These are phyloP conservation scores for Rhodotorula mucilaginosa DNA, from an alignment of 1,284 basidiomycete species.

Conservation along the genomic window DNA sequence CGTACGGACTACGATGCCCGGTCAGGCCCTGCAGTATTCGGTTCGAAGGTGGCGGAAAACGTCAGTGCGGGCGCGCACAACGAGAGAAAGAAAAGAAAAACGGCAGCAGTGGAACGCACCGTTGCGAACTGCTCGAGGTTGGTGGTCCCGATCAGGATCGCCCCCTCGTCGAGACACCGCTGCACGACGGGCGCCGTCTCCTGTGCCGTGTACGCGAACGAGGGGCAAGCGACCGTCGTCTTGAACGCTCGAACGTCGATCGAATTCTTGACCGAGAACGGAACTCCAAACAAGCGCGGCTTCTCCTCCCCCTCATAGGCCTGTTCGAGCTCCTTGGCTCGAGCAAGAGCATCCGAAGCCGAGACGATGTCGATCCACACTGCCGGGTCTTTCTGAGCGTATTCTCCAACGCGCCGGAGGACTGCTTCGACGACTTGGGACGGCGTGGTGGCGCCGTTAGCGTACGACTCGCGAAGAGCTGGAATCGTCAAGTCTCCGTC, in stretches of 20 bases:
- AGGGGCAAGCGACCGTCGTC: slow-evolving; percentile 15
- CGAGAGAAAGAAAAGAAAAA: neutral
- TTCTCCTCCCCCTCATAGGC: neutral
- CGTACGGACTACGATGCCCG: slow-evolving; percentile 14
- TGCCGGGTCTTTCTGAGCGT: slow-evolving; percentile 1
- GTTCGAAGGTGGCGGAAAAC: too few species aligned
- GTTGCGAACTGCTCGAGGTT: slow-evolving; percentile 29
- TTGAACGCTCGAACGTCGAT: slow-evolving; percentile 7
- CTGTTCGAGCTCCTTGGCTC: neutral
- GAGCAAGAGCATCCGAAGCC: neutral
- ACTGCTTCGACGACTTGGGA: neutral
- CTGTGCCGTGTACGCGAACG: slow-evolving; percentile 3
- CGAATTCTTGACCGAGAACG: slow-evolving; percentile 19
- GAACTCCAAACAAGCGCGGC: slow-evolving; percentile 16
- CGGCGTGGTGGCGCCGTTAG: neutral
- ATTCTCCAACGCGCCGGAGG: neutral
- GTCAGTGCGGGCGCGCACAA: too few species aligned
- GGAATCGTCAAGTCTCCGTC: neutral
- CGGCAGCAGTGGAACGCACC: neutral
- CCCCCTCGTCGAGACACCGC: slow-evolving; percentile 8
- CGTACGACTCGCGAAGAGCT: neutral
- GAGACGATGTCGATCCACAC: slow-evolving; percentile 18
- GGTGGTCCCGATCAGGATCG: slow-evolving; percentile 14
- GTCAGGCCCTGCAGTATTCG: neutral
- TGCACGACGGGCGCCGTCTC: slow-evolving; percentile 15